Evolutionary conservation across 805 yeast genomes (phyloP).

Genomic region (Teunomyces barrocoloradensis): DNA sequence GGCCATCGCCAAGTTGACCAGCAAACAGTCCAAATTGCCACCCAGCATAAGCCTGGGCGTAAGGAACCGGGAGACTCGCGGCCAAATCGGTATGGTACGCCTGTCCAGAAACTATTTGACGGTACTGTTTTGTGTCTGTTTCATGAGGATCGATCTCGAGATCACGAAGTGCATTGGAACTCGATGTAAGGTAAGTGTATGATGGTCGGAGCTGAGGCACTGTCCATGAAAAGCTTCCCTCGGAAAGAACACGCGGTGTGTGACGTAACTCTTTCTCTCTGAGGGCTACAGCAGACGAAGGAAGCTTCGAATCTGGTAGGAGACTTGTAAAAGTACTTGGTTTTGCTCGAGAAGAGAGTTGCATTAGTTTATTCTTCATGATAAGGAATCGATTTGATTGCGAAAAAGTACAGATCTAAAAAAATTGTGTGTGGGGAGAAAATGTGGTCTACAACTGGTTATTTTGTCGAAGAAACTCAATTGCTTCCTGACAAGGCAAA

Average conservation of each 20-base stretch:
- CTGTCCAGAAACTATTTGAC: slow-evolving; percentile 62
- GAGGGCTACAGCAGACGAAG: slow-evolving; percentile 24
- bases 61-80: slow-evolving; percentile 58
- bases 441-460: not conserved
- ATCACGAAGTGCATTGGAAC: slow-evolving; percentile 58
- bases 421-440: no score
- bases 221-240: slow-evolving; percentile 73
- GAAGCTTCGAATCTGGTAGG: slow-evolving; percentile 30
- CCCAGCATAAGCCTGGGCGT: slow-evolving; percentile 91
- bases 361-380: slow-evolving; percentile 10
- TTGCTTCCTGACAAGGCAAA: slow-evolving; percentile 23
- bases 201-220: slow-evolving; percentile 60
- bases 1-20: slow-evolving; percentile 95
- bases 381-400: not conserved
- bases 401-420: not conserved
- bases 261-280: slow-evolving; percentile 30
- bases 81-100: slow-evolving; percentile 31
- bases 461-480: slow-evolving; percentile 6
- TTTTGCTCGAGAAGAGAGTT: slow-evolving; percentile 29
- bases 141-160: slow-evolving; percentile 50
- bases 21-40: slow-evolving; percentile 96
- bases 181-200: slow-evolving; percentile 54
- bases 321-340: slow-evolving; percentile 26
- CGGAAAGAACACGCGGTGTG: slow-evolving; percentile 38
- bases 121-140: slow-evolving; percentile 43